Conservation (phyloP, 306 rosid species). For the Quercus robur region DNA sequence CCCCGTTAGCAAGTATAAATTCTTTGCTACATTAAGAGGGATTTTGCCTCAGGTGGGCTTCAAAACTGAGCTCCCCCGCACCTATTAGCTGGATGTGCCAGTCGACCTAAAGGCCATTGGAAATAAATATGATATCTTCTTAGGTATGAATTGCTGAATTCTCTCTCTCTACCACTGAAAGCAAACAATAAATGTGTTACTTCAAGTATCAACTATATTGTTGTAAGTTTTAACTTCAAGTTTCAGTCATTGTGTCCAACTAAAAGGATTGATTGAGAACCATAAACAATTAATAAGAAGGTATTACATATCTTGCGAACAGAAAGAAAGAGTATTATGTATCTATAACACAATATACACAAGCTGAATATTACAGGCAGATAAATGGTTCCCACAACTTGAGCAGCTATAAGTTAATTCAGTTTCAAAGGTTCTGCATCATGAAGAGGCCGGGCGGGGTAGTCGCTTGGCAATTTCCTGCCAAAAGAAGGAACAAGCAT, state of each 20-base stretch:
- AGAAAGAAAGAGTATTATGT: not conserved
- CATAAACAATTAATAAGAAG: not conserved
- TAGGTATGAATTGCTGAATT: not conserved
- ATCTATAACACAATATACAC: conserved; percentile 22
- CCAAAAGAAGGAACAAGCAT: not conserved
- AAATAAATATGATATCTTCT: not conserved
- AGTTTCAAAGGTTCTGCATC: conserved; percentile 24
- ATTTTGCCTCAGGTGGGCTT: no score
- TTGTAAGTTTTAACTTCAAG: not conserved
- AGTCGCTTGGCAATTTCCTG: conserved; percentile 61
- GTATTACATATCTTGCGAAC: not conserved
- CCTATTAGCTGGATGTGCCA: no score
- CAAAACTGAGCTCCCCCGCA: no score
- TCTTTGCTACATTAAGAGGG: no score
- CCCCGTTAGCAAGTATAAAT: no score
- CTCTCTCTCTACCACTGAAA: no score
- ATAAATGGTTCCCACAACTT: not conserved
- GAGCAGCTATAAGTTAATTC: not conserved
- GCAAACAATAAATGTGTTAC: no score
- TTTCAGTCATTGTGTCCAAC: not conserved
- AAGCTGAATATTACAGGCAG: conserved; percentile 3
- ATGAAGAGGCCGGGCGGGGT: conserved; percentile 41
- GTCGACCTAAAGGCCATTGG: not conserved
- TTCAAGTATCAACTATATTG: not conserved
- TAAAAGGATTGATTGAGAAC: not conserved